phyloP scores from a whole-genome alignment of 179 eudicot genomes.

The Nepenthes alata region DNA sequence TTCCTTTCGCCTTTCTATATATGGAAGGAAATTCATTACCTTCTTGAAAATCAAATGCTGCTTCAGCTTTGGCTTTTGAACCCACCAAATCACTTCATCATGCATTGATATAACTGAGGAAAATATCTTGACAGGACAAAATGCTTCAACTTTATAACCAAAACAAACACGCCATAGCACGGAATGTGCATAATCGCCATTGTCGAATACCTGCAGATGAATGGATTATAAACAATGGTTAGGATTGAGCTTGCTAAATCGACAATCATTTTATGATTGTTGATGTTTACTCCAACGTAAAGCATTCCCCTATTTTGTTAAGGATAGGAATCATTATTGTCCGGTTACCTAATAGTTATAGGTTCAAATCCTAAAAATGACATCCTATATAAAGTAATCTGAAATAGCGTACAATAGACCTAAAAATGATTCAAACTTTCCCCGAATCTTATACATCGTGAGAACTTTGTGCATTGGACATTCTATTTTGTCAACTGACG shows the following conservation, averaged over 20 bases:
- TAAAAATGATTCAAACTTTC: too few relatives aligned
- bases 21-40: neutral
- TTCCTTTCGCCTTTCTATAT: neutral
- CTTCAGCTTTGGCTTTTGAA: neutral
- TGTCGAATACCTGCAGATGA: slow-evolving; percentile 45
- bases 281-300: neutral
- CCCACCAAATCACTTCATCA: slow-evolving; percentile 12
- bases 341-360: too few relatives aligned
- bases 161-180: slow-evolving; percentile 61
- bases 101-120: slow-evolving; percentile 45
- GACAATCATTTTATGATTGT: neutral
- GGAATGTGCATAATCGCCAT: slow-evolving; percentile 87
- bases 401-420: too few relatives aligned
- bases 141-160: slow-evolving; percentile 67
- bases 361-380: too few relatives aligned
- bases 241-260: neutral
- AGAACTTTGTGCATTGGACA: too few relatives aligned
- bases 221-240: neutral
- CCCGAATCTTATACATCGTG: too few relatives aligned
- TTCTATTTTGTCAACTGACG: too few relatives aligned
- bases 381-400: too few relatives aligned
- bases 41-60: neutral
- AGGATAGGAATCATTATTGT: too few relatives aligned
- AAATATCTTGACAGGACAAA: slow-evolving; percentile 40
- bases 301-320: too few relatives aligned